phyloP scores from a whole-genome alignment of 1,284 basidiomycete species.

The Ceratobasidium papillatum region DNA sequence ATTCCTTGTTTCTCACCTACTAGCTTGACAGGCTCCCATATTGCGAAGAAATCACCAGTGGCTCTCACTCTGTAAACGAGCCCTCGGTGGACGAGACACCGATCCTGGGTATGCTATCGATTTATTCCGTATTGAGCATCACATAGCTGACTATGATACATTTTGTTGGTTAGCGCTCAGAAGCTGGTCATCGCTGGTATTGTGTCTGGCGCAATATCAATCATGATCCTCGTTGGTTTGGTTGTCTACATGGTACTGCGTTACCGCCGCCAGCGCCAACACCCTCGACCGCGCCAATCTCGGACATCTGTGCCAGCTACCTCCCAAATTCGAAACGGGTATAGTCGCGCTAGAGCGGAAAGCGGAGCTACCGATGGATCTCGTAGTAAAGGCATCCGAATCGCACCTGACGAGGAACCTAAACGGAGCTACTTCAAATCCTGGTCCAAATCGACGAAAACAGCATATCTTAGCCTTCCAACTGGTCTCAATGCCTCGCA shows the following conservation, averaged over 20 bases:
- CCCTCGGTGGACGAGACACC: background rate
- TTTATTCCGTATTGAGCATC: background rate
- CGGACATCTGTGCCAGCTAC: slow-evolving; percentile 20
- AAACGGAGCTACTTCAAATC: slow-evolving; percentile 15
- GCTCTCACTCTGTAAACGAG: background rate
- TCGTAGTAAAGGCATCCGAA: background rate
- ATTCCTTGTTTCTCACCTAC: background rate
- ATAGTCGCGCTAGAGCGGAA: slow-evolving; percentile 5
- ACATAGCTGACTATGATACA: background rate
- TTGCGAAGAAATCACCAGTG: background rate
- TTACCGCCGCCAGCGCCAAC: background rate
- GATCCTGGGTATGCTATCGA: background rate
- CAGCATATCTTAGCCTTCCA: slow-evolving; percentile 6
- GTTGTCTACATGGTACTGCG: slow-evolving; percentile 5
- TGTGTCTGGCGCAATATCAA: slow-evolving; percentile 7
- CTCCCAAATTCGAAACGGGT: slow-evolving; percentile 23
- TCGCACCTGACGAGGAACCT: background rate
- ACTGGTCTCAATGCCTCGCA: background rate
- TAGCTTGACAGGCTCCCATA: background rate
- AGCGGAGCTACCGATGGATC: slow-evolving; percentile 7
- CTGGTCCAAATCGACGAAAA: slow-evolving; percentile 19
- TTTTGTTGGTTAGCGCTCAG: background rate
- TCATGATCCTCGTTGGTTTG: background rate
- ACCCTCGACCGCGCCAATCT: background rate
- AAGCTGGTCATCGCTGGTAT: slow-evolving; percentile 26